These are phyloP conservation scores for Sclerotinia minor DNA, from an alignment of 2,329 filamentous ascomycete genomes.

Conservation along the genomic window DNA sequence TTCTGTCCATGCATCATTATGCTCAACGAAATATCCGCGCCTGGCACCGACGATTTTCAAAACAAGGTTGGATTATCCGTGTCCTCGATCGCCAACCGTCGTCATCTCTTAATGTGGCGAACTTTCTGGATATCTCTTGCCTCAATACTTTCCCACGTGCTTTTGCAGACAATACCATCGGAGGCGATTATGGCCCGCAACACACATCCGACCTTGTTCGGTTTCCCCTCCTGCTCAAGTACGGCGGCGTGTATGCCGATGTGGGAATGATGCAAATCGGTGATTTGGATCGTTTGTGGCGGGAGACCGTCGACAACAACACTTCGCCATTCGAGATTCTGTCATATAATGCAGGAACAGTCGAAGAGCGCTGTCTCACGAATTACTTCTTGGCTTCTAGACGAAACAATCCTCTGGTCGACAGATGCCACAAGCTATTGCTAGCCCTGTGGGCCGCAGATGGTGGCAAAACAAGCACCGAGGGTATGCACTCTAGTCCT, in stretches of 20 bases:
- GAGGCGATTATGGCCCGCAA: constrained; percentile 52
- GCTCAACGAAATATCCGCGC: constrained; percentile 53
- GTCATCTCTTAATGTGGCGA: constrained; percentile 51
- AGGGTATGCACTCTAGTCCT: constrained; percentile 51
- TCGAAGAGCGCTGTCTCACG: constrained; percentile 44
- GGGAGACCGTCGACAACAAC: constrained; percentile 49
- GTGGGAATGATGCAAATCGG: constrained; percentile 59
- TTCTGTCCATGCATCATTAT: constrained; percentile 51
- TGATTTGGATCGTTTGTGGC: constrained; percentile 56
- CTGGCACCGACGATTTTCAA: constrained; percentile 55
- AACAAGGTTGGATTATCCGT: constrained; percentile 54
- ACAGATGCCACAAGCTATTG: constrained; percentile 51
- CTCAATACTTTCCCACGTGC: constrained; percentile 49
- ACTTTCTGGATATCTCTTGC: constrained; percentile 51
- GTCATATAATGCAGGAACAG: constrained; percentile 47
- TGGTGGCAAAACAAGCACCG: constrained; percentile 50
- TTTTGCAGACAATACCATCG: constrained; percentile 51
- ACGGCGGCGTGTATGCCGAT: constrained; percentile 60
- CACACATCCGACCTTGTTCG: constrained; percentile 60
- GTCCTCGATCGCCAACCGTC: constrained; percentile 49
- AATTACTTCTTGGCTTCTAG: constrained; percentile 52
- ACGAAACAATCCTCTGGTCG: constrained; percentile 50
- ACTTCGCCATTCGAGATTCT: constrained; percentile 50
- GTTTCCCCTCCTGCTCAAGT: constrained; percentile 55
- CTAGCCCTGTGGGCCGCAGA: constrained; percentile 52